phyloP scores from a whole-genome alignment of 306 rosid species.

The Geum urbanum region DNA sequence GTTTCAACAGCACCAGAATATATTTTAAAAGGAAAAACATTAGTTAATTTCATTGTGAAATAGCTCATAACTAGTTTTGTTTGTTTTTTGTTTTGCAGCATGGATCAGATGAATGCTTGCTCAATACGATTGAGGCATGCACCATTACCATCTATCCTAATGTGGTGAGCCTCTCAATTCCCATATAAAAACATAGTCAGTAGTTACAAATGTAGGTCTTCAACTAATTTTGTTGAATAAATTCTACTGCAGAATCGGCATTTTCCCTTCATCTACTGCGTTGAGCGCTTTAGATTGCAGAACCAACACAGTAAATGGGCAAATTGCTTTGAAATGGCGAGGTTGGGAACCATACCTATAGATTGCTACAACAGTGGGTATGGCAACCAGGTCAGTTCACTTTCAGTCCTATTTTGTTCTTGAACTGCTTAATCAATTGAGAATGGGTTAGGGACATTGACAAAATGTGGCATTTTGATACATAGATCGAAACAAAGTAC shows the following conservation, averaged over 20 bases:
- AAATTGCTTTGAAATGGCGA: slow-evolving; percentile 57
- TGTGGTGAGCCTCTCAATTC: slow-evolving; percentile 40
- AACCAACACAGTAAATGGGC: slow-evolving; percentile 44
- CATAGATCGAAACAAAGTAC: slow-evolving; percentile 54
- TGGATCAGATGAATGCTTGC: slow-evolving; percentile 79
- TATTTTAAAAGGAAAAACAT: no score
- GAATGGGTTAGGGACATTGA: background rate
- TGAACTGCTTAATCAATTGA: background rate
- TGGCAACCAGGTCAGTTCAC: slow-evolving; percentile 50
- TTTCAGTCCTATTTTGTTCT: background rate
- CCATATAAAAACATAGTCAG: background rate
- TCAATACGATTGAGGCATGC: slow-evolving; percentile 81
- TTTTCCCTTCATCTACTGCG: slow-evolving; percentile 61
- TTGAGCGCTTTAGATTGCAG: slow-evolving; percentile 51
- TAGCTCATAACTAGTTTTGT: background rate
- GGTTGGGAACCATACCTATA: slow-evolving; percentile 47
- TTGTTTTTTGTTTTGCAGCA: slow-evolving; percentile 45
- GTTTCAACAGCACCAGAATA: background rate
- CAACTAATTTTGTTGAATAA: background rate
- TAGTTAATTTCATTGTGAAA: no score
- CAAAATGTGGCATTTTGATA: background rate
- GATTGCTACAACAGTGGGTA: slow-evolving; percentile 69
- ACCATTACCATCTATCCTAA: slow-evolving; percentile 58
- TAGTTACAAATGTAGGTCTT: background rate
- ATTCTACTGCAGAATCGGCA: slow-evolving; percentile 41